Conservation (phyloP, 2,329 filamentous ascomycete genomes). For the Beauveria sp. region DNA sequence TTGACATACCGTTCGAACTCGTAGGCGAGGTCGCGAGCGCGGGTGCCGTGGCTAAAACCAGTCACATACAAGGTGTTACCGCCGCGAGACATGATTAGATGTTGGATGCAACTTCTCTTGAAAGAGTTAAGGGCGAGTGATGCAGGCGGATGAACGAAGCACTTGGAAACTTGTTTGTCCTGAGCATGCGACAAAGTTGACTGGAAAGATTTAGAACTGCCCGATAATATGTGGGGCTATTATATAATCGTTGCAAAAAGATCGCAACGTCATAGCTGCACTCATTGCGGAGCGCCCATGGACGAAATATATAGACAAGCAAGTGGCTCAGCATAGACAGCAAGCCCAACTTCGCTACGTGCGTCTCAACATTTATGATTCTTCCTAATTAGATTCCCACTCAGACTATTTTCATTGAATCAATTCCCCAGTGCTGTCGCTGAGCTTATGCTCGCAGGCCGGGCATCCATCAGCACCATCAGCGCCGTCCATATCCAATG, state of each 20-base stretch:
- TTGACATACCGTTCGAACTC: constrained; percentile 99
- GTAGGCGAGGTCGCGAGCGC: constrained; percentile 98
- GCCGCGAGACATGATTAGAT: constrained; percentile 76
- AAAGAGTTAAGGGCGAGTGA: constrained; percentile 6
- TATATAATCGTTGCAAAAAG: neutral
- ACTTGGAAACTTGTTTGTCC: constrained; percentile 8
- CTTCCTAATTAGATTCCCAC: neutral
- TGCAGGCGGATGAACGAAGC: neutral
- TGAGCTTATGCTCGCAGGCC: neutral
- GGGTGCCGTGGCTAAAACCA: constrained; percentile 97
- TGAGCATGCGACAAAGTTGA: constrained; percentile 3
- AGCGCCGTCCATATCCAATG: no score
- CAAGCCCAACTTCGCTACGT: neutral
- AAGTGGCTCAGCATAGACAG: neutral
- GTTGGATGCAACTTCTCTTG: neutral
- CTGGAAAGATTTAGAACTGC: constrained; percentile 5
- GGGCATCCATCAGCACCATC: neutral
- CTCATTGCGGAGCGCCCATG: neutral
- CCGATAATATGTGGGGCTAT: constrained; percentile 1
- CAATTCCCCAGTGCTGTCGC: neutral
- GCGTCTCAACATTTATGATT: neutral
- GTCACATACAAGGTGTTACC: constrained; percentile 96
- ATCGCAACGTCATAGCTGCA: constrained; percentile 8
- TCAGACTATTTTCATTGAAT: neutral
- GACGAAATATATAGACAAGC: neutral